These are phyloP conservation scores for Dryas drummondii DNA, from an alignment of 306 rosid genomes.

Conservation along the genomic window DNA sequence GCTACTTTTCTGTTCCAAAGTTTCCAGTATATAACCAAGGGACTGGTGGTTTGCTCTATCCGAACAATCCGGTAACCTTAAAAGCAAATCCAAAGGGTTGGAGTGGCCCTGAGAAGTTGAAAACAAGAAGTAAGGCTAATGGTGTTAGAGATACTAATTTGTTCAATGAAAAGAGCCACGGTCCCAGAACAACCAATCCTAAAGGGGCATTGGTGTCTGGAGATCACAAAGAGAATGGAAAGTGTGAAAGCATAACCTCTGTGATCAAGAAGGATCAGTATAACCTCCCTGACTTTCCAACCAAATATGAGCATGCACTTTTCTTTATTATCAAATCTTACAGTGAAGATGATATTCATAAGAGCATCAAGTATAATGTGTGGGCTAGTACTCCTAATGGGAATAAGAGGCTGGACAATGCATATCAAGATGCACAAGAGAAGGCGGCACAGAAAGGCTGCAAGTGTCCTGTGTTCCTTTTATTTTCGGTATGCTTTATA, in stretches of 20 bases:
- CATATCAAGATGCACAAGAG: slow-evolving; percentile 61
- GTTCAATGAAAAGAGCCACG: slow-evolving; percentile 52
- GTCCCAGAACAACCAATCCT: slow-evolving; percentile 51
- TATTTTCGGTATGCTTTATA: slow-evolving; percentile 66
- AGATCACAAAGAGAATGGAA: slow-evolving; percentile 38
- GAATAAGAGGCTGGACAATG: slow-evolving; percentile 63
- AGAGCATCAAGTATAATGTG: slow-evolving; percentile 80
- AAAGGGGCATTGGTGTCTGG: slow-evolving; percentile 37
- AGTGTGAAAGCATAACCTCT: slow-evolving; percentile 25
- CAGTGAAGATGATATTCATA: slow-evolving; percentile 87
- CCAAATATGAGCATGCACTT: slow-evolving; percentile 63
- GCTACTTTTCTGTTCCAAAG: slow-evolving; percentile 48
- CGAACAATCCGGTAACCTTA: slow-evolving; percentile 45
- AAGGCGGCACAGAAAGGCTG: slow-evolving; percentile 47
- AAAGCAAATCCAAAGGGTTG: slow-evolving; percentile 52
- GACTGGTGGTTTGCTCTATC: slow-evolving; percentile 49
- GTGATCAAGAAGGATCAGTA: slow-evolving; percentile 50
- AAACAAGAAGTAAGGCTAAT: slow-evolving; percentile 52
- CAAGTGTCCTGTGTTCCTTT: slow-evolving; percentile 71
- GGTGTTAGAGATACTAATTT: slow-evolving; percentile 23
- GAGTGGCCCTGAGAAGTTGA: slow-evolving; percentile 60
- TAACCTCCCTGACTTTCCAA: slow-evolving; percentile 67
- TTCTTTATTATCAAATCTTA: slow-evolving; percentile 85
- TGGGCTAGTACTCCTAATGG: slow-evolving; percentile 94
- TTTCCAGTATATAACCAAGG: slow-evolving; percentile 55